Conservation (phyloP, 2,329 filamentous ascomycete genomes). For the Fusarium sp. region DNA sequence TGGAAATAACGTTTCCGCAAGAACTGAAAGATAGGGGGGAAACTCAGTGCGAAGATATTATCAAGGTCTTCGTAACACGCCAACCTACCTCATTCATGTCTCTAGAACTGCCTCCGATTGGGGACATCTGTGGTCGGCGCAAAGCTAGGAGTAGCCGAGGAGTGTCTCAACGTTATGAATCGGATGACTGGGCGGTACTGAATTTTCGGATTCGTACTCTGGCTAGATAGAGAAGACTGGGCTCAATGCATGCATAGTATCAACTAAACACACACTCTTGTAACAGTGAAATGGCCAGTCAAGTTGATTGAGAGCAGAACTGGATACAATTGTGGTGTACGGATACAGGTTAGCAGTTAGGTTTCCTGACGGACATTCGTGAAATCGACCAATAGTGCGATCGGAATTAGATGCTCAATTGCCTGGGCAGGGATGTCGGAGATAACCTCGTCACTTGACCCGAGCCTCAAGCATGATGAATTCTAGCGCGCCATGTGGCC, state of each 20-base stretch:
- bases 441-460: neutral
- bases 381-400: neutral
- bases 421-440: neutral
- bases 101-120: neutral
- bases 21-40: neutral
- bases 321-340: neutral
- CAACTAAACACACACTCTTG: too few relatives aligned
- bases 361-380: neutral
- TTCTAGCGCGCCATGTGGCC: neutral
- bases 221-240: neutral
- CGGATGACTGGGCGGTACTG: neutral
- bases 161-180: neutral
- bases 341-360: neutral
- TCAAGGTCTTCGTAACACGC: neutral
- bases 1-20: neutral
- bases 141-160: neutral
- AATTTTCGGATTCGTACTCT: neutral
- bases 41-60: neutral
- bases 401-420: neutral
- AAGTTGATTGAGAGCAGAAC: neutral
- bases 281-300: too few relatives aligned
- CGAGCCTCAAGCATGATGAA: neutral
- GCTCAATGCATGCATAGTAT: too few relatives aligned
- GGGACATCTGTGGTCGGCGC: neutral
- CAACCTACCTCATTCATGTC: neutral